Evolutionary conservation across 108 stramenopile species (phyloP), one percentile per base, ranked within the genome.

Genomic region (Skeletonema menzelii): DNA sequence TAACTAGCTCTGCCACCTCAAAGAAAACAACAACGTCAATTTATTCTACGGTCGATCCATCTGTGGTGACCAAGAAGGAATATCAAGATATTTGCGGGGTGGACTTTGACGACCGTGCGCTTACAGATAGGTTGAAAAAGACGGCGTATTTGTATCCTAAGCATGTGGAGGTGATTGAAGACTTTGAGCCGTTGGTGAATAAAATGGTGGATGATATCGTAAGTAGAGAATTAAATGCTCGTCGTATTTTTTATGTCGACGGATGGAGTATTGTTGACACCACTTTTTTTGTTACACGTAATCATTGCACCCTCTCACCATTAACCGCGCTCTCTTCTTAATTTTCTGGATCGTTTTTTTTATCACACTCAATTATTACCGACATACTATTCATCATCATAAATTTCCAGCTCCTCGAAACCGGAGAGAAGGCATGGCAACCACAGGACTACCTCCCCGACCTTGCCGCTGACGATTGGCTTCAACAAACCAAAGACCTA

Each of bases 371-470:
- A 32, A 32, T 4, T 32, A 32, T 30, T 30, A 30, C 30, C 2
- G 4, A 30, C 30, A 8, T 8, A 35, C 7, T 0, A 35, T 35
- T 31, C 30, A 1, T 31, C 30, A 35, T 8, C 8, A 49, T 6
- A 53, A 53, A 53, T 14, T 60, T 47, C 58, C 62, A 91, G 90
- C 92, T 96, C 30, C 82, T 96, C 37, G 91, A 93, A 79, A 96
- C 95, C 17, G 95, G 95, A 11, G 92, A 92, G 22, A 85, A 85
- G 35, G 78, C 92, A 6, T 96, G 95, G 95, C 95, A 96, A 67
- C 95, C 95, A 28, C 92, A 93, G 73, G 95, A 96, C 76, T 96
- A 82, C 82, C 88, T 96, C 32, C 95, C 95, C 55, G 95, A 96
- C 73, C 83, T 94, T 55, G 66, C 90, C 35, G 55, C 82, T 37